Percentiles rank a stretch among this genome's conserved stretches.
These are phyloP conservation scores for Deinandra increscens DNA, from an alignment of 129 eudicot species.

Conservation along the genomic window DNA sequence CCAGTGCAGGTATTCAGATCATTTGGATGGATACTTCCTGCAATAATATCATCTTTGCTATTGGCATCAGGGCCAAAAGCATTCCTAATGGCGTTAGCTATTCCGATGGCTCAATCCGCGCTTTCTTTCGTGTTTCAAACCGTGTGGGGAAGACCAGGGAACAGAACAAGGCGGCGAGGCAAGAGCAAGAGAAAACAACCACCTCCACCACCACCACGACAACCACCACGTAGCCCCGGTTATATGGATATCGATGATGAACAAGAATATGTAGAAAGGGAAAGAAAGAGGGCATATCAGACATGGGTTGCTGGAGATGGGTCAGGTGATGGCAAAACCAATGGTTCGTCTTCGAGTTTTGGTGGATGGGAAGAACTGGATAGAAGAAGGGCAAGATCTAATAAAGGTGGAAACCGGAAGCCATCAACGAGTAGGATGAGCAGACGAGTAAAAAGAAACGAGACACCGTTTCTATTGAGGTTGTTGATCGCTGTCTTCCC, in stretches of 20 bases:
- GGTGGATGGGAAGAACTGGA: conserved; percentile 98
- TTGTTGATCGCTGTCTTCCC: conserved; percentile 76
- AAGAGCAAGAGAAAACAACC: conserved; percentile 39
- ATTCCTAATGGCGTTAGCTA: conserved; percentile 72
- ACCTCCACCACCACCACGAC: conserved; percentile 11
- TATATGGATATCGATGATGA: conserved; percentile 33
- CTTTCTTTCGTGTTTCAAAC: conserved; percentile 54
- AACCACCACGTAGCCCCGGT: conserved; percentile 29
- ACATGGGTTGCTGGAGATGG: conserved; percentile 54
- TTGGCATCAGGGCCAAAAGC: conserved; percentile 78
- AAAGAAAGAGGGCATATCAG: conserved; percentile 34
- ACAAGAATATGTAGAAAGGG: conserved; percentile 24
- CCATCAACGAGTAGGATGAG: conserved; percentile 35
- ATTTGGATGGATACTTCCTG: conserved; percentile 82
- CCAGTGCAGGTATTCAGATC: conserved; percentile 76
- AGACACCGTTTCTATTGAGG: conserved; percentile 57
- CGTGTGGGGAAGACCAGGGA: conserved; percentile 34
- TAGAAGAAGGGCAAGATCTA: conserved; percentile 20
- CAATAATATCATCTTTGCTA: conserved; percentile 55
- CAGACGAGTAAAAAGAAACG: conserved; percentile 35
- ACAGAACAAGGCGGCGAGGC: conserved; percentile 34
- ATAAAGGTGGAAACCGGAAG: conserved; percentile 23
- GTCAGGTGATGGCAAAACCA: conserved; percentile 23
- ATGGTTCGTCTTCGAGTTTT: conserved; percentile 34
- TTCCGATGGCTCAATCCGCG: conserved; percentile 67